Evolutionary conservation across 2,329 filamentous ascomycete species (phyloP), one percentile per base, ranked within the genome.

Genomic region (Fusarium nelsonii): DNA sequence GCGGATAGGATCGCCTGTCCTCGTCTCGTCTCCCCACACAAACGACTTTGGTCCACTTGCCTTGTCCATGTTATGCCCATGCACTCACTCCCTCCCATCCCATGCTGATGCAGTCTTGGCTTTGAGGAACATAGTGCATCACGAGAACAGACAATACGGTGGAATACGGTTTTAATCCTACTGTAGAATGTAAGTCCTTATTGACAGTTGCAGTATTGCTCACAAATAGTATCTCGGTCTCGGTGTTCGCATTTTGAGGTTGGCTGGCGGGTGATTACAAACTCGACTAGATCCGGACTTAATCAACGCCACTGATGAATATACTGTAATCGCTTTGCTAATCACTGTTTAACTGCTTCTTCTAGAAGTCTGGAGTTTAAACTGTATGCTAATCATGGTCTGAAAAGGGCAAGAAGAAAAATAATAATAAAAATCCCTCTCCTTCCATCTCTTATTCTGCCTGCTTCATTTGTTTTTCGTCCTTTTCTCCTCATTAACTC

Each of bases 21-120:
- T 64, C 43, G 33, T 49, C 45, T 59, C 23, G 40, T 59, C 63
- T 64, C 64, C 59, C 65, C 65, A 56, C 60, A 55, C 50, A 52
- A 32, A 43, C 34, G 18, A 54, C 33, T 34, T 49, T 51, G 48
- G 41, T 62, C 50, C 63, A 66, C 56, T 34, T 51, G 49, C 33
- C 44, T 30, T 30, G 30, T 30, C 30, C 30, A 30, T 23, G 23
- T 23, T 23, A 23, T 33, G 36, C 45, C 39, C 39, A 41, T 41
- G 18, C 23, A 48, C 55, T 39, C 30, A 8, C 30, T 30, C 30
- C 26, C 8, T 23, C 10, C 46, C 28, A 49, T 49, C 33, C 59
- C 36, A 43, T 44, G 36, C 30, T 46, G 40, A 53, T 20, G 48
- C 48, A 20, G 48, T 30, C 48, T 51, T 51, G 48, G 48, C 34